phyloP scores from a whole-genome alignment of 371 early-diverging fungal species.

The Dinochytrium kinnereticum region DNA sequence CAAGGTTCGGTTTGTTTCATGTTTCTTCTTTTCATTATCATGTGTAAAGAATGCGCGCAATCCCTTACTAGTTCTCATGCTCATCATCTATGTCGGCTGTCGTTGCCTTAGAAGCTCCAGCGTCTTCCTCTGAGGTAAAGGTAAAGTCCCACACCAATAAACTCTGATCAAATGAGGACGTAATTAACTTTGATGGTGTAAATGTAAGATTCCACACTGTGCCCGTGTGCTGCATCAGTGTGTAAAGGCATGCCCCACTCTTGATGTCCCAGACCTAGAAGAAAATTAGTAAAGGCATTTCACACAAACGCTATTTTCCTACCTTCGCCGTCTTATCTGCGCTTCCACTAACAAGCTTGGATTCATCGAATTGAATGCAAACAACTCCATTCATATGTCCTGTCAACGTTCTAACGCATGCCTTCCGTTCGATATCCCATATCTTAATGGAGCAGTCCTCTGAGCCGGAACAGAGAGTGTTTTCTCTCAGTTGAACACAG shows the following conservation, averaged over 20 bases:
- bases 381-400: conserved; percentile 43
- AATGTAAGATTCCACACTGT: conserved; percentile 50
- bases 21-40: no score
- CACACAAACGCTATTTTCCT: background rate
- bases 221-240: conserved; percentile 43
- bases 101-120: no score
- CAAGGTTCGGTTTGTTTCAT: no score
- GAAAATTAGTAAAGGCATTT: background rate
- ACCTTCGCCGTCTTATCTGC: conserved; percentile 49
- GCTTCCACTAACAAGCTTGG: conserved; percentile 41
- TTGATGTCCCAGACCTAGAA: conserved; percentile 39
- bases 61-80: no score
- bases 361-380: conserved; percentile 42
- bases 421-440: conserved; percentile 29
- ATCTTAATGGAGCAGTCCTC: conserved; percentile 38
- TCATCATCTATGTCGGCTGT: no score
- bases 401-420: conserved; percentile 20
- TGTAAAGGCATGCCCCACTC: conserved; percentile 39
- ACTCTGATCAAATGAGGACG: conserved; percentile 49
- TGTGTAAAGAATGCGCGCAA: no score
- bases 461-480: conserved; percentile 35
- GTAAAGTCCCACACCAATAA: conserved; percentile 53
- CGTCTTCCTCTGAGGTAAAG: no score
- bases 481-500: conserved; percentile 39
- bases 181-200: conserved; percentile 41